Base-by-base conservation (phyloP, 106 monocot genomes). In the Acorus calamus region DNA sequence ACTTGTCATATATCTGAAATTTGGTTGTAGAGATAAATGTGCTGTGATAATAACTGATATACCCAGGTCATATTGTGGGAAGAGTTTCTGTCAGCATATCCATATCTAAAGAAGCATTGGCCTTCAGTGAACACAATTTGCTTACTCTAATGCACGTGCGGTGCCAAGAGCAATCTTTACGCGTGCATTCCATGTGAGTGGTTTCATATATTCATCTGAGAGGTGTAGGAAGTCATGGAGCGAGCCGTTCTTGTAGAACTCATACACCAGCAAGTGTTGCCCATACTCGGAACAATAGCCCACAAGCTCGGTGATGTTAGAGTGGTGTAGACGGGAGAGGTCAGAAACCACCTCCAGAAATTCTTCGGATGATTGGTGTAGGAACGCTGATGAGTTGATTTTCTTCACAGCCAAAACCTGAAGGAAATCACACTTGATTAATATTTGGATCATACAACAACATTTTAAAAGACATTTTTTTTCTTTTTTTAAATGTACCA, bases 331-430 rank as follows among this genome's bases (percentile, higher is more conserved):
- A 6, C 57, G 63, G 47, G 96, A 81, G 49, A 98, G 74, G 58
- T 69, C 62, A 5, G 78, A 79, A 47, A 98, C 87, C 56, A 98
- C 64, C 55, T 85, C 76, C 53, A 84, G 65, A 71, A 98, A 98
- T 55, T 83, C 84, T 5, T 87, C 81, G 48, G 83, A 71, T 42
- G 91, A 76, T 61, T 75, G 76, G 53, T 62, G 70, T 11, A 83
- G 78, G n/a, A 96, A 47, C 8, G 74, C 78, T 49, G 84, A 76
- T 47, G 74, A 74, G 62, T 83, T 81, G 46, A 98, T 73, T 77
- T 98, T 98, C 76, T 98, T 98, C 53, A 98, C 87, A 58, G 96
- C 96, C 55, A 98, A 47, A 85, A 88, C 71, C 94, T 96, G 45
- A 0, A 60, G 7, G 28, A 28, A 28, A 28, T 28, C 28, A 28